Evolutionary conservation across 2,329 filamentous ascomycete genomes (phyloP), one percentile per base, ranked within the genome.

Genomic region (Arthrobotrys entomopaga): DNA sequence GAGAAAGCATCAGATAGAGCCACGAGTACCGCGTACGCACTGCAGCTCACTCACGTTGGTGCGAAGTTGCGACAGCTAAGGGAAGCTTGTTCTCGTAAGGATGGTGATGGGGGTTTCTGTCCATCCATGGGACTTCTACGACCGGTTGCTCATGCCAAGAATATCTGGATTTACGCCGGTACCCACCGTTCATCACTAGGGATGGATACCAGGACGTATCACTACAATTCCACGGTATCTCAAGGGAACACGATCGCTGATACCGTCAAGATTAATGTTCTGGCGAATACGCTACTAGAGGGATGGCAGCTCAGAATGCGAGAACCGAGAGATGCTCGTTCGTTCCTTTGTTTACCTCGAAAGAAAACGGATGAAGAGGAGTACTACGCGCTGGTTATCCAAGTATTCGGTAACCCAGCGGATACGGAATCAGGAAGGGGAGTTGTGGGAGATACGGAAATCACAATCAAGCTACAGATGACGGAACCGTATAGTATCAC

Each of bases 111-210:
- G 1, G 6, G 3, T 2, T 53, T 29, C 24, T 8, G 19, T 20
- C 48, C 34, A 11, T 43, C 29, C 34, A 19, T 13, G 26, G 53
- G 15, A 4, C 26, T 43, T 10, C 38, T 54, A 5, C n/a, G 46
- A n/a, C 53, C 48, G 11, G n/a, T 13, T 2, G 8, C 16, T 43
- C 16, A 11, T 0, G 50, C 50, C 11, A 26, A 48, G 19, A 56
- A 65, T 34, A 56, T 65, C 11, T 65, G 60, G 60, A 65, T 65
- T 13, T 65, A 65, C n/a, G 60, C 60, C 20, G 60, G 60, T 20
- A 2, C 10, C 7, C 34, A 52, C 48, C 8, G 13, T 2, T 24
- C 15, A 1, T 4, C 8, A 3, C 13, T 10, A 22, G 40, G 42
- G 11, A 43, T 34, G 38, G 60, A 65, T 13, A 49, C 40, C 20